These are phyloP conservation scores for Ilex asprella DNA, from an alignment of 257 asterid genomes.

Conservation along the genomic window DNA sequence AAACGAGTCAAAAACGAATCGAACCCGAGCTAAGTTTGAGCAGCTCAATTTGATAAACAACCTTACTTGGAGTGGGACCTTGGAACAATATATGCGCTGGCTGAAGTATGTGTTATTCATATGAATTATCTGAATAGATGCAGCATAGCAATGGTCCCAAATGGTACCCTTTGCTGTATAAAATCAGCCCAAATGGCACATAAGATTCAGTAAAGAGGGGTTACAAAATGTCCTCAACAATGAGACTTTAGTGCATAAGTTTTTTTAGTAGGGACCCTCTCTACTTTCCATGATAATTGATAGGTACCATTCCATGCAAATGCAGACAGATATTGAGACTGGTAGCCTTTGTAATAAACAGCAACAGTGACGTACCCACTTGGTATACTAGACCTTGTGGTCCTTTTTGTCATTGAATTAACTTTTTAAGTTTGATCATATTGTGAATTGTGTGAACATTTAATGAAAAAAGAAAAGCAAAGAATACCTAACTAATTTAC, in stretches of 20 bases:
- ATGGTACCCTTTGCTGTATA: neutral
- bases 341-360: neutral
- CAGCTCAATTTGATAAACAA: too few species aligned
- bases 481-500: too few species aligned
- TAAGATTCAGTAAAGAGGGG: neutral
- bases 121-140: neutral
- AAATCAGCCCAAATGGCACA: neutral
- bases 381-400: neutral
- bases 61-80: neutral
- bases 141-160: neutral
- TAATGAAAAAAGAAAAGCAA: too few species aligned
- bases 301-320: neutral
- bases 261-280: neutral
- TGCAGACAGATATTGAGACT: neutral
- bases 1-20: too few species aligned
- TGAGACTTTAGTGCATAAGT: neutral
- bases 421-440: neutral
- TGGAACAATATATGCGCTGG: neutral
- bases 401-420: too few species aligned
- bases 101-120: neutral
- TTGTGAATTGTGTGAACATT: too few species aligned
- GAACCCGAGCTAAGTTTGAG: too few species aligned
- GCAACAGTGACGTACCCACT: neutral
- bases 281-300: neutral
- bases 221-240: neutral